These are phyloP conservation scores for Sonneratia alba DNA, from an alignment of 345 rosid genomes.

Conservation along the genomic window DNA sequence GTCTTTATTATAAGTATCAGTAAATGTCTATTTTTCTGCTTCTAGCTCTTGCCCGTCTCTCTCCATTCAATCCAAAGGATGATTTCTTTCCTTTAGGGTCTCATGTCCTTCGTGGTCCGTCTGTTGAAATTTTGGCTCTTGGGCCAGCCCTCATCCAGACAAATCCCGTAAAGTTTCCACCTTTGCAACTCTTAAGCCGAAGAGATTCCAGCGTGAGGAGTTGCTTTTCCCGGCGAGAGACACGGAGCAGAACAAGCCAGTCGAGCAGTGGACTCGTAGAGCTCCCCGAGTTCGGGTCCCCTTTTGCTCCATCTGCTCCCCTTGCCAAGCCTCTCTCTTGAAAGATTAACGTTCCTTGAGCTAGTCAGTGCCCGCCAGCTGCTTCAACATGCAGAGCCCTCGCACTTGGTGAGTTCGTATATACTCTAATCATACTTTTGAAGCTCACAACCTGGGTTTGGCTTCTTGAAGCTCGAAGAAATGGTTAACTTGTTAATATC, in stretches of 20 bases:
- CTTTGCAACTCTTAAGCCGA: constrained; percentile 4
- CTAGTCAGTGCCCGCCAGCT: neutral
- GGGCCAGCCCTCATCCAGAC: neutral
- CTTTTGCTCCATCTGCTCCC: neutral
- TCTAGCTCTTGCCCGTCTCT: no score
- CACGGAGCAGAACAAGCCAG: neutral
- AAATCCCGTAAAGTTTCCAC: constrained; percentile 9
- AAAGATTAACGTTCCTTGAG: neutral
- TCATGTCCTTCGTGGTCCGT: no score
- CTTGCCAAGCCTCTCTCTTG: neutral
- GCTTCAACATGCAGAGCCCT: neutral
- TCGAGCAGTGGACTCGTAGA: neutral
- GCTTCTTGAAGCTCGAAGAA: neutral
- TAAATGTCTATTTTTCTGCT: no score
- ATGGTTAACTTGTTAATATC: neutral
- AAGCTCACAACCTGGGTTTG: neutral
- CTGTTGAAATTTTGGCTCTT: constrained; percentile 4
- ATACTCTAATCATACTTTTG: neutral
- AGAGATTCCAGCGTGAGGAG: neutral
- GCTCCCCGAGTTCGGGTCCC: neutral
- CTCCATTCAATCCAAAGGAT: no score
- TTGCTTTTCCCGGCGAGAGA: neutral
- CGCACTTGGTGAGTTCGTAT: constrained; percentile 6
- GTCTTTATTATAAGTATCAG: no score
- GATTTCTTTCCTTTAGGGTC: no score